Evolutionary conservation across 2,329 filamentous ascomycete species (phyloP), one percentile per base, ranked within the genome.

Genomic region (Aspergillus carbonarius): DNA sequence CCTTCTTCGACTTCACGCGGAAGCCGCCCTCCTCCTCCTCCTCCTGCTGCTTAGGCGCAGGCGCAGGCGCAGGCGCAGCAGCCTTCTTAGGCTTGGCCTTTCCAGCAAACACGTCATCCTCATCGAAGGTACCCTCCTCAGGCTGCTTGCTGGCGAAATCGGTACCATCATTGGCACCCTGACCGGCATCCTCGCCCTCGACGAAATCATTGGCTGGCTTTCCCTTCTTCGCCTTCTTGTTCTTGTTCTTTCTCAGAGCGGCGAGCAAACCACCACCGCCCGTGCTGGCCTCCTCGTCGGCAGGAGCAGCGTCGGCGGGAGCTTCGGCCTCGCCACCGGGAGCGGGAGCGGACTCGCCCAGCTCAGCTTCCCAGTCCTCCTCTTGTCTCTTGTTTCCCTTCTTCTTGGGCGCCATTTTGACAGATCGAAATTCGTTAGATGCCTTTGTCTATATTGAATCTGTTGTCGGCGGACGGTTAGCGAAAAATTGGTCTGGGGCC

Each of bases 321-420:
- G 82, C 76, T 49, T 73, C 73, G 44, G 75, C 73, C 59, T 81
- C 78, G 59, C 78, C 75, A 54, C 75, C 68, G 44, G 73, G 71
- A 40, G 78, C 77, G 60, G 84, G 79, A 53, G 82, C 81, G 61
- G 83, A 81, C 80, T 97, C 93, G 70, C 92, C 93, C 56, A 97
- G 83, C 64, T 96, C 92, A 57, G 90, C 88, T 77, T 98, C 95
- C 93, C 93, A 97, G 82, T 97, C 92, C 72, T 96, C 91, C 73
- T 90, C 86, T 73, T 82, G 86, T 75, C 87, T 88, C 83, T 93
- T 96, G 79, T 88, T 90, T 75, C 88, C 89, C 85, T 96, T 97
- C 84, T 95, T 96, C 82, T 97, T 97, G 63, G 93, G 93, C 72
- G 93, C 81, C 93, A 97, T 98, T 61, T 77, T 74, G 54, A 32